Base-by-base conservation (phyloP, 2,329 filamentous ascomycete genomes). In the Blastomyces emzantsi region DNA sequence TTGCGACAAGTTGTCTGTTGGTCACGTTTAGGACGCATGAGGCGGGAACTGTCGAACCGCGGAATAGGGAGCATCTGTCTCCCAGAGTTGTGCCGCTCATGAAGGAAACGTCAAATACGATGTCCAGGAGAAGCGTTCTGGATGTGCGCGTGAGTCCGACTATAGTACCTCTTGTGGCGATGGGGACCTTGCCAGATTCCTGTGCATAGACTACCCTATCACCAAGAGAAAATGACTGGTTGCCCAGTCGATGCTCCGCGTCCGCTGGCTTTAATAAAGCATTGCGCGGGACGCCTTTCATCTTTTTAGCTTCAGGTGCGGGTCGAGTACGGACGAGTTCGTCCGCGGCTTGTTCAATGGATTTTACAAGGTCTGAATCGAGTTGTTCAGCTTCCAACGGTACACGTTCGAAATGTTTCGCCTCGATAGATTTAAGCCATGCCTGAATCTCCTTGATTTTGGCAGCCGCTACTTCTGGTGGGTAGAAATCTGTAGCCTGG, bases 81-180 rank as follows among this genome's bases (percentile, higher is more conserved):
- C 90, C 90, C 19, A 99, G 83, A 0, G 90, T 94, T 1, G 92
- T 97, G 66, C 94, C 94, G 72, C 92, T 96, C 92, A 99, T 97
- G 76, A 99, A 99, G 0, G 91, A 89, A 15, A 86, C 85, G 74
- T 99, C 95, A 77, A 96, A 99, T 8, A 99, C 87, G 64, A 97
- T 85, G 73, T 99, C 94, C 47, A 99, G 82, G 64, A 97, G 82
- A 57, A 90, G 85, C 33, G 88, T 88, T 63, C 90, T 89, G 25
- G 92, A 83, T 39, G 92, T 97, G 63, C 90, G 88, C 65, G 92
- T 97, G 73, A 97, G 89, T 45, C 94, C 94, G 63, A 96, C 88
- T n/a, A 99, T 90, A 1, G 94, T 97, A 70, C 95, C 94, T 62
- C 89, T 86, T 62, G 90, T 90, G 45, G 90, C 92, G 70, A 99